phyloP scores from a whole-genome alignment of 2,329 filamentous ascomycete genomes.

The Penicillium griseofulvum region DNA sequence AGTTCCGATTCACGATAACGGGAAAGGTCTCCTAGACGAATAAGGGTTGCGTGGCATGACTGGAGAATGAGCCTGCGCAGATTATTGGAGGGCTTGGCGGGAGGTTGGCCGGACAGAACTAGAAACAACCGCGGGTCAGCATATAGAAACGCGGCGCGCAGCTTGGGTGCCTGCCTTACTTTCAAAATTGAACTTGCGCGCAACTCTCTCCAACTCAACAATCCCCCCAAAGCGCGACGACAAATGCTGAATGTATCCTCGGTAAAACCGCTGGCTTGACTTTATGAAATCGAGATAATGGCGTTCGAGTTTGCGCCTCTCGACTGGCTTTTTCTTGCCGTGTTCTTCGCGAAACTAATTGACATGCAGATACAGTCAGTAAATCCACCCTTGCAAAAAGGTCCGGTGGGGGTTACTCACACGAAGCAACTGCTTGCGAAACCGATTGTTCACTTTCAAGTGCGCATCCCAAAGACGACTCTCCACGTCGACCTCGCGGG shows the following conservation, averaged over 20 bases:
- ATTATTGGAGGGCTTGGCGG: conserved; percentile 47
- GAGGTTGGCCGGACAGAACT: conserved; percentile 47
- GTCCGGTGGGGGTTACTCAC: conserved; percentile 33
- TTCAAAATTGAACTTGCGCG: conserved; percentile 50
- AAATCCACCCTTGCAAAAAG: not conserved
- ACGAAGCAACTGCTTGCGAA: conserved; percentile 66
- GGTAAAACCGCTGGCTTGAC: conserved; percentile 83
- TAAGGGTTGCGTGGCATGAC: conserved; percentile 78
- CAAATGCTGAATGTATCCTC: conserved; percentile 76
- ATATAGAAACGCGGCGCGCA: not conserved
- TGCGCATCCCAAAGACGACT: conserved; percentile 75
- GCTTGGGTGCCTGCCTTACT: conserved; percentile 29
- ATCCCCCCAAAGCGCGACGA: conserved; percentile 59
- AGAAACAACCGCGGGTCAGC: conserved; percentile 18
- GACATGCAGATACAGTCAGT: conserved; percentile 10
- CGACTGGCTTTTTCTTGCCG: conserved; percentile 55
- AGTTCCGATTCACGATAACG: conserved; percentile 77
- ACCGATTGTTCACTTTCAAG: conserved; percentile 71
- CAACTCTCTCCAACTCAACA: conserved; percentile 58
- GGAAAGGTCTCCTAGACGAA: conserved; percentile 85
- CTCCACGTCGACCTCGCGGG: conserved; percentile 63
- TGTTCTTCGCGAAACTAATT: conserved; percentile 50
- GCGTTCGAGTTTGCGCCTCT: conserved; percentile 75
- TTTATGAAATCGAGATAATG: conserved; percentile 83
- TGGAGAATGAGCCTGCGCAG: conserved; percentile 61